Conservation (phyloP, 352 stramenopile species). For the Phytophthora kernoviae region DNA sequence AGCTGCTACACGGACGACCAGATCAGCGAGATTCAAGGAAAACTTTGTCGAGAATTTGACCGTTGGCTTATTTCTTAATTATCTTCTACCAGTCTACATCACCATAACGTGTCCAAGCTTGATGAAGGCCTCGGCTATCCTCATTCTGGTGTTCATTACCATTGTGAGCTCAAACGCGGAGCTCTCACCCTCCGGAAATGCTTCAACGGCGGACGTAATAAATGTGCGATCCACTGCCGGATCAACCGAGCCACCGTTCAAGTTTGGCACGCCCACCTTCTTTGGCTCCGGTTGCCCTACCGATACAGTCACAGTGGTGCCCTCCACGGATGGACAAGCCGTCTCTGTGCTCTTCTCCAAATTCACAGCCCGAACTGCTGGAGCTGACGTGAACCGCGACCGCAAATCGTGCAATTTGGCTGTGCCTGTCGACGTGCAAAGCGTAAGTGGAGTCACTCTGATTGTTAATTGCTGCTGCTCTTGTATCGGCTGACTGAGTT, state of each 20-base stretch:
- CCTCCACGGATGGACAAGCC: constrained; percentile 30
- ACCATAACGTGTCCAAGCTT: too few relatives aligned
- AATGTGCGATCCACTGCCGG: neutral
- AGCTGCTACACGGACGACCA: too few relatives aligned
- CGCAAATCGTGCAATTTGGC: constrained; percentile 48
- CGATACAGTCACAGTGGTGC: constrained; percentile 30
- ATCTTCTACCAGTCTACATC: too few relatives aligned
- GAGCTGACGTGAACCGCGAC: constrained; percentile 32
- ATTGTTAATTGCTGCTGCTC: constrained; percentile 9
- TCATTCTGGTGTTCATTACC: constrained; percentile 3
- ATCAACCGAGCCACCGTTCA: constrained; percentile 22
- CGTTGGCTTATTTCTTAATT: neutral
- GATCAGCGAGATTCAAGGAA: too few relatives aligned
- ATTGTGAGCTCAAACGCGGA: neutral
- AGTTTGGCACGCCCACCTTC: constrained; percentile 31
- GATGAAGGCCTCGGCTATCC: neutral
- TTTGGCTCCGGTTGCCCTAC: constrained; percentile 31
- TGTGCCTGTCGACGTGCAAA: constrained; percentile 46
- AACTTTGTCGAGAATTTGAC: too few relatives aligned
- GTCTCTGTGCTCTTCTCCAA: constrained; percentile 39
- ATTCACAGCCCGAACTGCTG: constrained; percentile 33
- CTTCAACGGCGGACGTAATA: constrained; percentile 4
- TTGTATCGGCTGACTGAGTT: constrained; percentile 9
- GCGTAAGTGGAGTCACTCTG: constrained; percentile 17
- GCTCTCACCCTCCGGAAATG: constrained; percentile 2